These are phyloP conservation scores for Talaromyces sp. DNA, from an alignment of 2,329 filamentous ascomycete genomes.

Conservation along the genomic window DNA sequence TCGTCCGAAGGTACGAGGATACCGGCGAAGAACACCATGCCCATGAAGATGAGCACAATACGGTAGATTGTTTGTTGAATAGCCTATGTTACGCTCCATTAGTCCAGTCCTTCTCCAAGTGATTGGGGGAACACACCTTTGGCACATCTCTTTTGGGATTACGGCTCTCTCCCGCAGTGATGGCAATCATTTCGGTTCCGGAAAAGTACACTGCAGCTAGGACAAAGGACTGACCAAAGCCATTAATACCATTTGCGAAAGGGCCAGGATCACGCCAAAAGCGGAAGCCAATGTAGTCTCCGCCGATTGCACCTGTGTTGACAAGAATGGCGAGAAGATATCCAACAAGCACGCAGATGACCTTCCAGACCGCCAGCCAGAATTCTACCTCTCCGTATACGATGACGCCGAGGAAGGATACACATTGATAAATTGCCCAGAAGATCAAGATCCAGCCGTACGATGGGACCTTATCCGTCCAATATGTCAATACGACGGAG, in stretches of 20 bases:
- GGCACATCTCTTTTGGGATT: slow-evolving; percentile 72
- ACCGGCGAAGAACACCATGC: slow-evolving; percentile 62
- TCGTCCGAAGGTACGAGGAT: slow-evolving; percentile 66
- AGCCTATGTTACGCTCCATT: slow-evolving; percentile 1
- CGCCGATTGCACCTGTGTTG: slow-evolving; percentile 36
- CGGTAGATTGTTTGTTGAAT: slow-evolving; percentile 61
- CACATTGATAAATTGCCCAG: slow-evolving; percentile 34
- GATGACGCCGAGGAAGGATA: slow-evolving; percentile 26
- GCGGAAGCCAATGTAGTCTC: slow-evolving; percentile 35
- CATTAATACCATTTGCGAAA: slow-evolving; percentile 22
- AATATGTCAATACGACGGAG: slow-evolving; percentile 36
- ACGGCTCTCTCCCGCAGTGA: slow-evolving; percentile 46
- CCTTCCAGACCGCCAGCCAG: slow-evolving; percentile 33
- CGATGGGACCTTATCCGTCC: slow-evolving; percentile 35
- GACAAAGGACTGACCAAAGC: slow-evolving; percentile 37
- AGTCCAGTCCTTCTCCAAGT: not conserved
- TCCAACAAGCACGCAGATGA: slow-evolving; percentile 32
- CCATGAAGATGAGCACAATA: slow-evolving; percentile 59
- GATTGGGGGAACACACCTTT: not conserved
- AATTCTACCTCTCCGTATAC: slow-evolving; percentile 50
- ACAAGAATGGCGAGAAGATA: slow-evolving; percentile 36
- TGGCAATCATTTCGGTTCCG: slow-evolving; percentile 38
- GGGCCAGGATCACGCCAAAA: slow-evolving; percentile 30
- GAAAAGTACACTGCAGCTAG: slow-evolving; percentile 38
- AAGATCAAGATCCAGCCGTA: slow-evolving; percentile 42